phyloP scores from a whole-genome alignment of 2,329 filamentous ascomycete species.

The Aspergillus thermomutatus region DNA sequence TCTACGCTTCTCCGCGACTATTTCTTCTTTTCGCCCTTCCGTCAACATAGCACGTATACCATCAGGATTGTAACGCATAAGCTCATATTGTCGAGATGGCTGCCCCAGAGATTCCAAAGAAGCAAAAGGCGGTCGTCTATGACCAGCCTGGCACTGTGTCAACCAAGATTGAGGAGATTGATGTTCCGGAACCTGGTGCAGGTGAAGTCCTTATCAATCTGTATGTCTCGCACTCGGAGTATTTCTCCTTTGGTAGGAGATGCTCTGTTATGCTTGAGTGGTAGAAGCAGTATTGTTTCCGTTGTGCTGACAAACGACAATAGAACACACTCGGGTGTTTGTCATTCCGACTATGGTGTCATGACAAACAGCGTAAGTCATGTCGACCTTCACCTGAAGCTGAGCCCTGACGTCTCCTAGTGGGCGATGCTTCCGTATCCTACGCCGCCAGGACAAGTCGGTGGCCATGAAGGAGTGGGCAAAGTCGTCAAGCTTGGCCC shows the following conservation, averaged over 20 bases:
- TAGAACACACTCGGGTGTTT: conserved; percentile 62
- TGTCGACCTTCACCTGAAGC: background rate
- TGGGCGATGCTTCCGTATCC: conserved; percentile 58
- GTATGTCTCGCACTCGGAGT: conserved; percentile 31
- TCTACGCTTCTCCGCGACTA: background rate
- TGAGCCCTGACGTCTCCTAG: conserved; percentile 22
- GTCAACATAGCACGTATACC: background rate
- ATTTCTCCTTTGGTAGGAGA: background rate
- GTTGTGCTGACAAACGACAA: conserved; percentile 4
- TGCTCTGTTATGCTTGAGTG: background rate
- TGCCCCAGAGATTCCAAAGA: conserved; percentile 50
- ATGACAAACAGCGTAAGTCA: conserved; percentile 45
- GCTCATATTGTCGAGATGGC: conserved; percentile 24
- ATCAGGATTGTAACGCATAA: background rate
- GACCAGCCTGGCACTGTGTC: conserved; percentile 64
- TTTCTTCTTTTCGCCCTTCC: background rate
- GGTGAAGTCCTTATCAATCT: conserved; percentile 63
- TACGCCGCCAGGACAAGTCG: conserved; percentile 60
- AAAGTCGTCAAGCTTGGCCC: conserved; percentile 64
- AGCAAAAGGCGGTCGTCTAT: conserved; percentile 62
- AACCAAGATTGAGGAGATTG: conserved; percentile 61
- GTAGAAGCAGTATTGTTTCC: background rate
- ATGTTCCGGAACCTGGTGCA: conserved; percentile 61
- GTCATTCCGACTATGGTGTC: conserved; percentile 60
- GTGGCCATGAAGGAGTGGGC: conserved; percentile 68